These are phyloP conservation scores for Diaporthe sp. DNA, from an alignment of 2,329 filamentous ascomycete species.

Conservation along the genomic window DNA sequence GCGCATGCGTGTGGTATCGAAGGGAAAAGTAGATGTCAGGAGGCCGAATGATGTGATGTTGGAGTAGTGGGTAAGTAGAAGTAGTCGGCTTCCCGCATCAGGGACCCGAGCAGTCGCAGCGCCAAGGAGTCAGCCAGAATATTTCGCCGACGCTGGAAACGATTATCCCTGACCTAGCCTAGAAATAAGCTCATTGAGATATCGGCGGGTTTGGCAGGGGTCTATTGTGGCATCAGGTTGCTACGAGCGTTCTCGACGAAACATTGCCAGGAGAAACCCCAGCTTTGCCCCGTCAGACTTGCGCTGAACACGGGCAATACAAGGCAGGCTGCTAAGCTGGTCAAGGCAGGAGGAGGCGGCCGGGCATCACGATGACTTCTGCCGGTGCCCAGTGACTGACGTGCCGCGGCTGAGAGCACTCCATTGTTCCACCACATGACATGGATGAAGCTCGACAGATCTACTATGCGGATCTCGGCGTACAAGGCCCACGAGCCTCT, in stretches of 20 bases:
- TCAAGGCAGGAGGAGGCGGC: background rate
- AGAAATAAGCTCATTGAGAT: conserved; percentile 31
- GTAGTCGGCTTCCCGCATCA: conserved; percentile 41
- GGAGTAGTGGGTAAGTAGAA: conserved; percentile 36
- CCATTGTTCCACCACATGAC: conserved; percentile 42
- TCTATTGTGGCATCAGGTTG: conserved; percentile 21
- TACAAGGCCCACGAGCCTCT: conserved; percentile 30
- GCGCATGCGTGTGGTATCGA: conserved; percentile 19
- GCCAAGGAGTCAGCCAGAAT: conserved; percentile 41
- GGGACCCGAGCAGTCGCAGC: conserved; percentile 36
- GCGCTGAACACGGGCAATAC: background rate
- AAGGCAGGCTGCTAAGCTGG: conserved; percentile 6
- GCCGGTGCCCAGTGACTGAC: background rate
- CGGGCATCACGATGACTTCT: background rate
- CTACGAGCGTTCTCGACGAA: conserved; percentile 24
- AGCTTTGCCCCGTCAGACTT: background rate
- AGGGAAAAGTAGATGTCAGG: conserved; percentile 14
- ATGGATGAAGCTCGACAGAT: conserved; percentile 40
- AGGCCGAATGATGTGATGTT: conserved; percentile 34
- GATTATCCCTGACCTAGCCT: conserved; percentile 8
- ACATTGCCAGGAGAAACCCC: conserved; percentile 16
- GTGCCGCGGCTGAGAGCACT: conserved; percentile 21
- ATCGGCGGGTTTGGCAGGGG: conserved; percentile 21
- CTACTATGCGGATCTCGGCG: conserved; percentile 29
- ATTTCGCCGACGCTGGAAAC: conserved; percentile 39